phyloP scores from a whole-genome alignment of 768 basidiomycete genomes.

The Boletus coccyginus region DNA sequence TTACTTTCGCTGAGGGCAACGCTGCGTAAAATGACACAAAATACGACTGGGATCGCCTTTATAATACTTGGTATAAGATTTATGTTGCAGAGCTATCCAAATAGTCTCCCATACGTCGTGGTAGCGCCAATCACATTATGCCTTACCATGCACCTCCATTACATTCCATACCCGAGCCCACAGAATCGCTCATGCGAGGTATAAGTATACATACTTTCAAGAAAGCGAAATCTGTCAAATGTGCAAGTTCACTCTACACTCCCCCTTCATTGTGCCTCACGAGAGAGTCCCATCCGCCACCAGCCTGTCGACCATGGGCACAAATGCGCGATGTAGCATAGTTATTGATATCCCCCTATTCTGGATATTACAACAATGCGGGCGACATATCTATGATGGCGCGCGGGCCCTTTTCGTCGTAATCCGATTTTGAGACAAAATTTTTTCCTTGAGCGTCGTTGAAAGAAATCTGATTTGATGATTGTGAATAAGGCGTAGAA shows the following conservation, averaged over 20 bases:
- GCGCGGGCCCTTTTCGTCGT: conserved; percentile 67
- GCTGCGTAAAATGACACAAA: conserved; percentile 45
- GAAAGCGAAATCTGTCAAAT: background rate
- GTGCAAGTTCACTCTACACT: background rate
- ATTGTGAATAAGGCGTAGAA: background rate
- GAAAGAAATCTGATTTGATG: conserved; percentile 59
- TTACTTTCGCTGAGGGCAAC: conserved; percentile 77
- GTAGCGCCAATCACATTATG: background rate
- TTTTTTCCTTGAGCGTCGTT: conserved; percentile 63
- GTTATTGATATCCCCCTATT: background rate
- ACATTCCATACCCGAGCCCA: background rate
- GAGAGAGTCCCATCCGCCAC: conserved; percentile 18
- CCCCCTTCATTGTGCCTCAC: background rate
- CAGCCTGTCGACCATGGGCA: conserved; percentile 22
- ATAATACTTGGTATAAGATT: conserved; percentile 3
- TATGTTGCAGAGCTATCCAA: background rate
- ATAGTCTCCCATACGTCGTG: background rate
- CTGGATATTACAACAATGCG: conserved; percentile 50
- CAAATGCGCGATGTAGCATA: conserved; percentile 22
- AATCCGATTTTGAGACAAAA: conserved; percentile 79
- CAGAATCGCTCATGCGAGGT: background rate
- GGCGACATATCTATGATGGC: conserved; percentile 77
- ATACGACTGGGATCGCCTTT: background rate
- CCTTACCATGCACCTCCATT: background rate
- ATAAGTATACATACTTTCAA: background rate